Evolutionary conservation across 495 filamentous ascomycete species (phyloP).

Genomic region (Xylaria sp.): DNA sequence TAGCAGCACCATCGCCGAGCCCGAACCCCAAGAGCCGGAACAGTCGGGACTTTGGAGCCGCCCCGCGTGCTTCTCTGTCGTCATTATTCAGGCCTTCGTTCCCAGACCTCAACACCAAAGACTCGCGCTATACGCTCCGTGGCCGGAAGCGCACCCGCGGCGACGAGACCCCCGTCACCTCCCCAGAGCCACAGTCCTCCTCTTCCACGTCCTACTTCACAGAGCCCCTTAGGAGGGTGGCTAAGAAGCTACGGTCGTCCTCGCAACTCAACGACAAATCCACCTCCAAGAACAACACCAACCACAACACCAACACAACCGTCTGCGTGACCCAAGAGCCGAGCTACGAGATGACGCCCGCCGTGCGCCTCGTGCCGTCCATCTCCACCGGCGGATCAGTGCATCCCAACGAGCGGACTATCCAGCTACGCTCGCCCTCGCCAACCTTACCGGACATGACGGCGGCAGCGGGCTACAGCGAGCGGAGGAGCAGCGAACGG

Average conservation of each 20-base stretch:
- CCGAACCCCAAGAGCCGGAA: conserved; percentile 6
- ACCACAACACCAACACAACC: background rate
- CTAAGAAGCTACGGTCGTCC: conserved; percentile 38
- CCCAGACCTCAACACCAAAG: conserved; percentile 23
- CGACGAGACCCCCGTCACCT: conserved; percentile 2
- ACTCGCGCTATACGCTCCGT: conserved; percentile 31
- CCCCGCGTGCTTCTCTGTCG: conserved; percentile 20
- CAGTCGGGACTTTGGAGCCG: background rate
- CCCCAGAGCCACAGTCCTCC: conserved; percentile 15
- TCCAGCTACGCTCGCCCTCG: conserved; percentile 37
- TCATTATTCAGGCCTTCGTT: conserved; percentile 17
- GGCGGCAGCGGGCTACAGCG: background rate
- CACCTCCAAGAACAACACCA: background rate
- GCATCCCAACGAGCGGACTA: conserved; percentile 31
- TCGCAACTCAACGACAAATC: conserved; percentile 26
- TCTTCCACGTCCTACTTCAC: conserved; percentile 29
- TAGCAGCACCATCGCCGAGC: conserved; percentile 10
- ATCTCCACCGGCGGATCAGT: conserved; percentile 30
- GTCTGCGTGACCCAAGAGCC: background rate
- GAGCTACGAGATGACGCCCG: background rate
- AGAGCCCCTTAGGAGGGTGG: conserved; percentile 41
- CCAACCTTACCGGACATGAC: conserved; percentile 21
- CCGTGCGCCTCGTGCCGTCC: conserved; percentile 31
- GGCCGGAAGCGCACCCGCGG: conserved; percentile 38
- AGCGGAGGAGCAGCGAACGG: background rate